These are phyloP conservation scores for Erodium chrysanthum DNA, from an alignment of 441 rosid species.

Conservation along the genomic window DNA sequence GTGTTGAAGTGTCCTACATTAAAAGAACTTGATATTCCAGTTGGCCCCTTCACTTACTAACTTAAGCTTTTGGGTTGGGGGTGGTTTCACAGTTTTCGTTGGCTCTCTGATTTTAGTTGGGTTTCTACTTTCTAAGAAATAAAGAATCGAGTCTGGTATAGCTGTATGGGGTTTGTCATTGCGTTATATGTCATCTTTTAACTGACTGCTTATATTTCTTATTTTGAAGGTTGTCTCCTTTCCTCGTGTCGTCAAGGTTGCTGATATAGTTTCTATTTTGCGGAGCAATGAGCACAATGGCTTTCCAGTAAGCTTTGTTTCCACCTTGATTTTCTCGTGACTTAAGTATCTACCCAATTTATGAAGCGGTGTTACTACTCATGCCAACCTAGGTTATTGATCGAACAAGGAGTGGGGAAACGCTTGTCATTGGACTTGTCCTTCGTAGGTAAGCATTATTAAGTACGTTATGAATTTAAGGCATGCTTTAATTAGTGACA, in stretches of 20 bases:
- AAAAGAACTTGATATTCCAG: no score
- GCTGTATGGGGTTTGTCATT: neutral
- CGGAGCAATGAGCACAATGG: slow-evolving; percentile 84
- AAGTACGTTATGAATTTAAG: slow-evolving; percentile 5
- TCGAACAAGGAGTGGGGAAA: slow-evolving; percentile 80
- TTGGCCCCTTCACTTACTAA: no score
- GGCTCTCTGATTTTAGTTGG: neutral
- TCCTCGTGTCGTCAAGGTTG: slow-evolving; percentile 79
- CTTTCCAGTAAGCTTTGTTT: slow-evolving; percentile 60
- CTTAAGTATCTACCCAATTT: slow-evolving; percentile 14
- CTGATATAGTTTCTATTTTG: slow-evolving; percentile 75
- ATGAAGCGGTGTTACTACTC: slow-evolving; percentile 11
- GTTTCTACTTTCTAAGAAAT: neutral
- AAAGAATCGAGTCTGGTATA: neutral
- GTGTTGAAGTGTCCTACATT: no score
- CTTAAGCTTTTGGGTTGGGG: no score
- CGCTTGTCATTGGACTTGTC: slow-evolving; percentile 79
- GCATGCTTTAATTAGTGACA: neutral
- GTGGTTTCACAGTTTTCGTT: neutral
- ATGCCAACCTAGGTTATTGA: slow-evolving; percentile 58
- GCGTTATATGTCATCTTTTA: slow-evolving; percentile 7
- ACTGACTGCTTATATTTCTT: slow-evolving; percentile 9
- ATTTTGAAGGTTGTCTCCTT: slow-evolving; percentile 66
- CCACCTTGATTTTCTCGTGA: slow-evolving; percentile 9
- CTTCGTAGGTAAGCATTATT: slow-evolving; percentile 62